phyloP scores from a whole-genome alignment of 2,329 filamentous ascomycete genomes.

The Cladophialophora psammophila region DNA sequence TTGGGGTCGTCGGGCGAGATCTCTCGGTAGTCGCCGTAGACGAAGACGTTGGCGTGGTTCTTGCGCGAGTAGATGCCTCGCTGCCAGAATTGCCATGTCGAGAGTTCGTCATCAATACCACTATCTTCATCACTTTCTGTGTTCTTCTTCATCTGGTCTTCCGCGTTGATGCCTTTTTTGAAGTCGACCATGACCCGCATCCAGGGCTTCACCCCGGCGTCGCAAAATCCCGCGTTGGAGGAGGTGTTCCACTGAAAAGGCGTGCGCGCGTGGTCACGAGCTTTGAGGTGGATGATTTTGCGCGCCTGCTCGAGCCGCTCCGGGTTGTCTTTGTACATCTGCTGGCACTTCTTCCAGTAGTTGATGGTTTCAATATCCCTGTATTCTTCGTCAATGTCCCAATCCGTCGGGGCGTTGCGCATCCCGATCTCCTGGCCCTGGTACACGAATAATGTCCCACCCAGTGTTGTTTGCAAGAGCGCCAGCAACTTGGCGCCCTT shows the following conservation, averaged over 20 bases:
- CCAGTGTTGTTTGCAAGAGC: conserved; percentile 52
- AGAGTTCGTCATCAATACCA: conserved; percentile 27
- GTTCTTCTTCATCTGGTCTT: conserved; percentile 56
- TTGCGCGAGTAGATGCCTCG: conserved; percentile 37
- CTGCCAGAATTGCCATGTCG: conserved; percentile 42
- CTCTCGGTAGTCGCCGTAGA: conserved; percentile 41
- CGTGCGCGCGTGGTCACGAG: conserved; percentile 44
- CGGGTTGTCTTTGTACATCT: conserved; percentile 39
- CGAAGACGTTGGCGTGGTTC: conserved; percentile 39
- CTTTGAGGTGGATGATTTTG: conserved; percentile 44
- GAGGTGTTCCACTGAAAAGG: conserved; percentile 41
- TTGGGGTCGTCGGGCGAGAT: conserved; percentile 32
- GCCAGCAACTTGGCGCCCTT: conserved; percentile 57
- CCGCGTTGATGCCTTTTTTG: conserved; percentile 62
- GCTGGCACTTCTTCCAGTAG: conserved; percentile 58
- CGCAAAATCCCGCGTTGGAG: conserved; percentile 40
- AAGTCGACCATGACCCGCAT: conserved; percentile 68
- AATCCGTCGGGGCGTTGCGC: conserved; percentile 67
- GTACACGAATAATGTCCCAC: conserved; percentile 72
- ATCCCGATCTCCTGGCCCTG: conserved; percentile 75
- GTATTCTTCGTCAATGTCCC: conserved; percentile 68
- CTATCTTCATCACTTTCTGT: conserved; percentile 35
- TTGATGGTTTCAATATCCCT: conserved; percentile 70
- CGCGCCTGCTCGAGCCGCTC: conserved; percentile 40
- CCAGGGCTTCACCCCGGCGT: conserved; percentile 56